Evolutionary conservation across 2,329 filamentous ascomycete species (phyloP), one percentile per base, ranked within the genome.

Genomic region (Aspergillus fijiensis): DNA sequence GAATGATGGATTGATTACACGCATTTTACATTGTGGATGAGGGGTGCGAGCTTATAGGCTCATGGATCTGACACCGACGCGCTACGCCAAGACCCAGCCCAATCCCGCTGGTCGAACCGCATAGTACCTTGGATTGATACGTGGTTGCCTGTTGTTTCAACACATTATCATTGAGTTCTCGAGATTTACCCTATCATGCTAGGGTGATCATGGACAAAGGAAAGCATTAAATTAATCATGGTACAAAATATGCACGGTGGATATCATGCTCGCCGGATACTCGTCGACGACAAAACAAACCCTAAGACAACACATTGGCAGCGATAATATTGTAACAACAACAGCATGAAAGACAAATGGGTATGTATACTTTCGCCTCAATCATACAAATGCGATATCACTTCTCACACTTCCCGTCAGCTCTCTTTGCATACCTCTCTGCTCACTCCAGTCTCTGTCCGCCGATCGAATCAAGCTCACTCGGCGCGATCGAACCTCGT

Each of bases 351-450:
- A 57, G 25, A 42, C 42, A 25, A 47, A 45, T 19, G 25, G 19
- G 35, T 39, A 35, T 45, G 31, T 25, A 45, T 45, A 45, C 14
- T 12, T 11, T 51, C 48, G 9, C 25, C 33, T 29, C 27, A 14
- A 19, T 61, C 51, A 74, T 35, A 74, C 67, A 66, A 74, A 75
- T n/a, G 67, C 69, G 16, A 70, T 61, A 55, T 70, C 69, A 27
- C 70, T 70, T 48, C 63, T 58, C n/a, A 68, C 62, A 60, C 70
- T 74, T 27, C 64, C 65, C 10, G 65, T 67, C 6, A 60, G 51
- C 2, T 66, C 65, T 35, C 63, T 66, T 45, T 61, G 60, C 19
- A 70, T 53, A 47, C 60, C 57, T 33, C 58, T 61, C 39, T 61
- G 60, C 31, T 64, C 52, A 55, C 56, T 63, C 49, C 60, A 52